Percentiles rank a stretch among this genome's conserved stretches.
These are phyloP conservation scores for Quercus engelmannii DNA, from an alignment of 306 rosid genomes.

Conservation along the genomic window DNA sequence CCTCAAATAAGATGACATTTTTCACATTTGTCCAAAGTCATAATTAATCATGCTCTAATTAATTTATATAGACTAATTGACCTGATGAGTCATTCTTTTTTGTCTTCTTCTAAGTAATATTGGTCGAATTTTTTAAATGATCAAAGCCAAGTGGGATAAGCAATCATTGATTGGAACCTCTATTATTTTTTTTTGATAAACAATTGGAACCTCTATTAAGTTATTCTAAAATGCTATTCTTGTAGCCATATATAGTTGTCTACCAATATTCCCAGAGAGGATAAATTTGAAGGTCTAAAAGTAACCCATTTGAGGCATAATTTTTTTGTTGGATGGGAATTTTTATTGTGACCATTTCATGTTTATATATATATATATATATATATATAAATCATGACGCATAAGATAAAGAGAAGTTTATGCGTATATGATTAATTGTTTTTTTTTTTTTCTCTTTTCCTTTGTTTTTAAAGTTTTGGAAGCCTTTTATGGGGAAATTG, in stretches of 20 bases:
- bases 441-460: too few relatives aligned
- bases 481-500: too few relatives aligned
- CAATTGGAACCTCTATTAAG: background rate
- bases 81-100: constrained; percentile 11
- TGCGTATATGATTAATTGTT: too few relatives aligned
- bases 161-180: constrained; percentile 11
- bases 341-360: too few relatives aligned
- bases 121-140: background rate
- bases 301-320: background rate
- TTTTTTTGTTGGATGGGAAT: background rate
- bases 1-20: constrained; percentile 10
- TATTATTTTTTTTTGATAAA: too few relatives aligned
- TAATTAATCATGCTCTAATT: constrained; percentile 9
- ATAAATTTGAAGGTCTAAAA: background rate
- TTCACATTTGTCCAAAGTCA: constrained; percentile 28
- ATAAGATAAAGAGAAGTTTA: too few relatives aligned
- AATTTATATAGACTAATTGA: constrained; percentile 9
- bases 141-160: constrained; percentile 14
- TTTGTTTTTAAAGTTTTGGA: too few relatives aligned
- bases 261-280: background rate
- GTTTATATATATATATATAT: too few relatives aligned
- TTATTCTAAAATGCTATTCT: background rate
- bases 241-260: background rate
- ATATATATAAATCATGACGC: too few relatives aligned
- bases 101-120: background rate